Conservation (phyloP, 2,329 filamentous ascomycete genomes). For the Fusarium nodosum region DNA sequence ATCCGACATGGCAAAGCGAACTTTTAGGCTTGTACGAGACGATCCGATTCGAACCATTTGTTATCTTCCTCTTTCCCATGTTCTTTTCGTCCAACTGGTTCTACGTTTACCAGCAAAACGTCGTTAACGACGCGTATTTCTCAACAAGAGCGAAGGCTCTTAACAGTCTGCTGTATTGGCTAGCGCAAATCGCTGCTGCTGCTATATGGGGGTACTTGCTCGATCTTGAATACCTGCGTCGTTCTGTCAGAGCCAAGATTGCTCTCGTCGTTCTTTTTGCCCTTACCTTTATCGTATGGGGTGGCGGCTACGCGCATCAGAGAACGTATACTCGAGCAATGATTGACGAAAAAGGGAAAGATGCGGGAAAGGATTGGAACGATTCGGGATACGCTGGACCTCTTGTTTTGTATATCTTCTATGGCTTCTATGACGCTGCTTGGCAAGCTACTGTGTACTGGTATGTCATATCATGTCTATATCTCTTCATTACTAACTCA, state of each 20-base stretch:
- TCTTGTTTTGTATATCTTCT: slow-evolving; percentile 92
- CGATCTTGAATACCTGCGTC: slow-evolving; percentile 70
- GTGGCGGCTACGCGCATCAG: slow-evolving; percentile 86
- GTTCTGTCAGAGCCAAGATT: slow-evolving; percentile 75
- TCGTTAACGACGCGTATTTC: slow-evolving; percentile 77
- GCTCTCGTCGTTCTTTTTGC: slow-evolving; percentile 73
- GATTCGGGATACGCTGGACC: slow-evolving; percentile 76
- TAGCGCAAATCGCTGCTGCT: slow-evolving; percentile 80
- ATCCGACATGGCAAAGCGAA: slow-evolving; percentile 87
- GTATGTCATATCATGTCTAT: slow-evolving; percentile 66
- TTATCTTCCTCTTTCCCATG: slow-evolving; percentile 82
- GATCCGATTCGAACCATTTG: slow-evolving; percentile 75
- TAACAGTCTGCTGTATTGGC: slow-evolving; percentile 78
- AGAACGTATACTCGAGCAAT: slow-evolving; percentile 37
- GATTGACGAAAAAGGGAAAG: rapidly evolving
- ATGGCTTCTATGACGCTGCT: slow-evolving; percentile 87
- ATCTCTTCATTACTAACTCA: too few relatives aligned
- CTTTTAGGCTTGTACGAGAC: slow-evolving; percentile 81
- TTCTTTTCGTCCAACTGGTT: slow-evolving; percentile 88
- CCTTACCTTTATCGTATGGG: slow-evolving; percentile 84
- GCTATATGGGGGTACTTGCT: slow-evolving; percentile 78
- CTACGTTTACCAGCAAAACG: slow-evolving; percentile 83
- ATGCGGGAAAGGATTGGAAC: slow-evolving; percentile 70
- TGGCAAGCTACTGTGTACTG: slow-evolving; percentile 95
- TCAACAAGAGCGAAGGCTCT: slow-evolving; percentile 79